A percentile compares a stretch with the other conserved stretches of the same genome.
phyloP scores from a whole-genome alignment of 371 early-diverging fungal species.

The Neoconidiobolus thromboides region DNA sequence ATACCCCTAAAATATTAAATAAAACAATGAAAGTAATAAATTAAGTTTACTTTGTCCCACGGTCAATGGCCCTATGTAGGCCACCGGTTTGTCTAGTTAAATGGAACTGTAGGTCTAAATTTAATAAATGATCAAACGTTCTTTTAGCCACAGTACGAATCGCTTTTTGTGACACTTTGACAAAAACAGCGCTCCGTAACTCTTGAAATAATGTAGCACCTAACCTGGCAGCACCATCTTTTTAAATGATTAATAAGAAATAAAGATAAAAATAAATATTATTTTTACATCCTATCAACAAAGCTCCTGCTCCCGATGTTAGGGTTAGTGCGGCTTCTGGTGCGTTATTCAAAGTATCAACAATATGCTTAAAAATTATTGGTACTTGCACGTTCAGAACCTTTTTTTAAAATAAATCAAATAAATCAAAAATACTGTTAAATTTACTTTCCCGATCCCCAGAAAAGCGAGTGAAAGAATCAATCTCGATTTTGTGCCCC shows the following conservation, averaged over 20 bases:
- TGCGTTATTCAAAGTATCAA: slow-evolving; percentile 45
- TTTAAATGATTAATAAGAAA: background rate
- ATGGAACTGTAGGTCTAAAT: slow-evolving; percentile 76
- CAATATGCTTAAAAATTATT: slow-evolving; percentile 73
- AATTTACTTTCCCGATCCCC: slow-evolving; percentile 47
- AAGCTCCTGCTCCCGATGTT: slow-evolving; percentile 58
- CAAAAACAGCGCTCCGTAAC: slow-evolving; percentile 84
- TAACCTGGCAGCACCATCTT: slow-evolving; percentile 74
- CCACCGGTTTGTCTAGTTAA: slow-evolving; percentile 86
- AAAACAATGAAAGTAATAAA: background rate
- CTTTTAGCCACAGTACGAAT: slow-evolving; percentile 69
- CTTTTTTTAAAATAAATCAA: slow-evolving; percentile 60
- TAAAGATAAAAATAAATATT: background rate
- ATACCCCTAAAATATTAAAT: slow-evolving; percentile 44
- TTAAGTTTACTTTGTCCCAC: slow-evolving; percentile 74
- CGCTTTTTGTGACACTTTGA: slow-evolving; percentile 83
- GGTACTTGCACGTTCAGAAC: slow-evolving; percentile 87
- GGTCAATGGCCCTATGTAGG: slow-evolving; percentile 83
- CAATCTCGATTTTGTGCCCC: slow-evolving; percentile 64
- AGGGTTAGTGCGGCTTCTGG: slow-evolving; percentile 35
- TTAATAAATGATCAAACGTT: slow-evolving; percentile 73
- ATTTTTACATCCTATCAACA: slow-evolving; percentile 65
- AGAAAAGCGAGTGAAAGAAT: slow-evolving; percentile 60
- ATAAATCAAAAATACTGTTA: slow-evolving; percentile 66
- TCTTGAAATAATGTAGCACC: slow-evolving; percentile 72